Evolutionary conservation across 805 yeast species (phyloP).

Genomic region (Spathaspora boniae): DNA sequence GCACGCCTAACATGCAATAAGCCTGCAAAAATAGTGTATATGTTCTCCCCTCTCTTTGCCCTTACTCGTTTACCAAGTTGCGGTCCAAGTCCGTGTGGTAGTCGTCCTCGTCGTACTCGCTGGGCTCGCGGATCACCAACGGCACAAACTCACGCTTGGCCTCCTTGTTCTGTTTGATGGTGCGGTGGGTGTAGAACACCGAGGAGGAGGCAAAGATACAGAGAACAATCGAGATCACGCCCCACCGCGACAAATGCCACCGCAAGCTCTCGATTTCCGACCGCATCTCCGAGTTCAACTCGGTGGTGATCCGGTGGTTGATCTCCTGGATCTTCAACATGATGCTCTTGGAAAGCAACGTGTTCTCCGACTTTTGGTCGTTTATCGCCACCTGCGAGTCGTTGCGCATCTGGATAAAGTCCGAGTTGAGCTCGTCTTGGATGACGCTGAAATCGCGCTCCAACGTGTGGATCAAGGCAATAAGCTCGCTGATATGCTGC

Average conservation of each 20-base stretch:
- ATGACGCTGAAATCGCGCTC: conserved; percentile 70
- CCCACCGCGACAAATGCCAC: conserved; percentile 92
- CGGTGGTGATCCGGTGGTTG: conserved; percentile 78
- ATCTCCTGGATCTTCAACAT: conserved; percentile 64
- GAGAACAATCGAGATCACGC: conserved; percentile 69
- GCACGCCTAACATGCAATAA: background rate
- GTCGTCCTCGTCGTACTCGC: conserved; percentile 47
- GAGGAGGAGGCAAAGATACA: conserved; percentile 54
- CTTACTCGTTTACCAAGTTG: conserved; percentile 2
- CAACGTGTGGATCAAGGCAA: conserved; percentile 61
- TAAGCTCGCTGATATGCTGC: conserved; percentile 61
- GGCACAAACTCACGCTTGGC: conserved; percentile 30
- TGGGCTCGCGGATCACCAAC: conserved; percentile 41
- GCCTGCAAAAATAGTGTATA: background rate
- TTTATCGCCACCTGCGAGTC: conserved; percentile 80
- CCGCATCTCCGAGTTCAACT: conserved; percentile 74
- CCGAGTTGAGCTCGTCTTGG: conserved; percentile 70
- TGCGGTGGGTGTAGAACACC: conserved; percentile 47
- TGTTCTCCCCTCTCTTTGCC: background rate
- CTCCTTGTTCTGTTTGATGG: conserved; percentile 14
- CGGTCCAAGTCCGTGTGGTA: conserved; percentile 54
- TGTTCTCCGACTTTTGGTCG: conserved; percentile 83
- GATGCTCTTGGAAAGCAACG: conserved; percentile 65
- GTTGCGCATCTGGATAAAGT: conserved; percentile 56
- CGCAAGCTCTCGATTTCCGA: conserved; percentile 85